Base-by-base conservation (phyloP, 73 alveolate genomes). In the Paramecium tetraurelia region DNA sequence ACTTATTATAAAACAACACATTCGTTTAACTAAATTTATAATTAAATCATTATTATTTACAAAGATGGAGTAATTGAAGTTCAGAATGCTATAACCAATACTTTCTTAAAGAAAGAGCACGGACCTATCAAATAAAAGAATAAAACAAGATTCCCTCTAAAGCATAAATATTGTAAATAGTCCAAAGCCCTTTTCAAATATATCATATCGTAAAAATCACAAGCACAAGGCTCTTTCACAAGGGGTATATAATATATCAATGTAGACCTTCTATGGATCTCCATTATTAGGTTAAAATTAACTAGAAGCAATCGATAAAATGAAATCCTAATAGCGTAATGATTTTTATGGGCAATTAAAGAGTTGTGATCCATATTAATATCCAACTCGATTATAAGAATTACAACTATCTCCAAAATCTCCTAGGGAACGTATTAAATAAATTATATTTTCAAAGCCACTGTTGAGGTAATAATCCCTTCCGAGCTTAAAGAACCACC, bases 331-430 rank as follows among this genome's bases (percentile, higher is more conserved):
- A 14, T 7, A 41, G 24, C 46, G 57, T 8, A 80, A 80, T 80
- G 90, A 80, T 46, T 80, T 80, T 46, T 44, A 12, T 44, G 72
- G 76, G 12, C 24, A 80, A 46, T 46, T 80, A 46, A 80, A 80
- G 46, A 44, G 76, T 44, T 10, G 14, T 24, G 90, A 80, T 80
- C 90, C 90, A 20, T 80, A 80, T 46, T 80, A 80, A 80, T 80
- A 44, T 21, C 75, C 70, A 20, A 80, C 87, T 9, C 22, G 46
- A 72, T 40, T 72, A 21, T 72, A 72, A 72, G 86, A 72, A 43
- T 21, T 72, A 7, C 20, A 36, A 14, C n/a, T 36, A 3, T 29
- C 57, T 2, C 59, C 59, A 33, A 31, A 36, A 29, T 40, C 57
- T n/a, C 86, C 59, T 29, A 72, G 57, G 35, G 86, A 36, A 72